phyloP scores from a whole-genome alignment of 768 basidiomycete genomes.

The Phylloporus rhodoxanthus region DNA sequence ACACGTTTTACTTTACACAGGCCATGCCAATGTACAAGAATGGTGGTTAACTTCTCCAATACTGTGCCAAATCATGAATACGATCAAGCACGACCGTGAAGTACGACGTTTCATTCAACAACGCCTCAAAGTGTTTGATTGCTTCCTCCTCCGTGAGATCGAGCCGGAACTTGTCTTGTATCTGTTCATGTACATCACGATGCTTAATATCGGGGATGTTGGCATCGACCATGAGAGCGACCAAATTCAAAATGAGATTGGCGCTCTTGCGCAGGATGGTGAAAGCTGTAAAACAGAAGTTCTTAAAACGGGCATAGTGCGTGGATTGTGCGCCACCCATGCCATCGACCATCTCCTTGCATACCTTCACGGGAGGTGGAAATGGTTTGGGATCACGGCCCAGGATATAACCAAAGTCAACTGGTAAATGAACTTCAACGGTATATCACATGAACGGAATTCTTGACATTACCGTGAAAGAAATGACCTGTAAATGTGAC shows the following conservation, averaged over 20 bases:
- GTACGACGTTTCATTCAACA: conserved; percentile 93
- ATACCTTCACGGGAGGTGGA: conserved; percentile 96
- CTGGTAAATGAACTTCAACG: conserved; percentile 37
- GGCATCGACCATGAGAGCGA: conserved; percentile 95
- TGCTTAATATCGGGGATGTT: conserved; percentile 97
- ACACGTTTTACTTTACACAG: neutral
- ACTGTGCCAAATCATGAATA: conserved; percentile 88
- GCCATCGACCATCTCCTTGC: conserved; percentile 99
- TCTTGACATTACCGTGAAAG: conserved; percentile 76
- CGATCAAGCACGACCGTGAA: conserved; percentile 89
- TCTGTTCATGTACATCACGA: conserved; percentile 78
- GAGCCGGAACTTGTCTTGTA: conserved; percentile 94
- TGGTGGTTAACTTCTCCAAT: conserved; percentile 63
- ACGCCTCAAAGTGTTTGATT: conserved; percentile 90
- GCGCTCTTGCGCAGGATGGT: conserved; percentile 93
- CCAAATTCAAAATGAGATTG: conserved; percentile 93
- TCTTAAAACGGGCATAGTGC: conserved; percentile 96
- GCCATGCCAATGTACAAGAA: conserved; percentile 1
- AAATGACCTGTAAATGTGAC: conserved; percentile 60
- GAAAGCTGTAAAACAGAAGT: conserved; percentile 96
- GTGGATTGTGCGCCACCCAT: conserved; percentile 96
- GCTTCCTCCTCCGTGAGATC: conserved; percentile 96
- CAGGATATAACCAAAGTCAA: conserved; percentile 97
- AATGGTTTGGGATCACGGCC: conserved; percentile 97
- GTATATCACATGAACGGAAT: neutral